phyloP scores from a whole-genome alignment of 2,329 filamentous ascomycete genomes.

The Ophiostoma australiae region DNA sequence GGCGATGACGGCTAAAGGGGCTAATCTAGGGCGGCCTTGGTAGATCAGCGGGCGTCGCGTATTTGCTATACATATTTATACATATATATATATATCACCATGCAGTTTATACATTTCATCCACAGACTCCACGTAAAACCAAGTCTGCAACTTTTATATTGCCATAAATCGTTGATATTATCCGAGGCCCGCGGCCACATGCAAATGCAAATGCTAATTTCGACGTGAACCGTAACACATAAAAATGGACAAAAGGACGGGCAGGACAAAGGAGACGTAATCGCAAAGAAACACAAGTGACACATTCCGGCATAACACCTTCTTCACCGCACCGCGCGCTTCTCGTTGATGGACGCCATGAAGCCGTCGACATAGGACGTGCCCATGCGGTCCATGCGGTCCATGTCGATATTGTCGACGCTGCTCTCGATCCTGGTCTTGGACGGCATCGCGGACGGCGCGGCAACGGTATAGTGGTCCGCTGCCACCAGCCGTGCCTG shows the following conservation, averaged over 20 bases:
- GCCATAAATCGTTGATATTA: constrained; percentile 6
- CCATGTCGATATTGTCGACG: constrained; percentile 20
- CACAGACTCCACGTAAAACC: no score
- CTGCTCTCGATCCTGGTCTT: not conserved
- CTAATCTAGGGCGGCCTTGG: no score
- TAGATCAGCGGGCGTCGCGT: no score
- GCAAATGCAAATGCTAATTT: constrained; percentile 16
- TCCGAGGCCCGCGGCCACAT: constrained; percentile 22
- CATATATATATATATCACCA: no score
- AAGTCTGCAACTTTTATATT: not conserved
- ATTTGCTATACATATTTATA: no score
- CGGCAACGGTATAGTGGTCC: not conserved
- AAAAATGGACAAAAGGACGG: not conserved
- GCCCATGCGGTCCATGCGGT: not conserved
- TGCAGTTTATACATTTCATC: no score
- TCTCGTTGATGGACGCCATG: not conserved
- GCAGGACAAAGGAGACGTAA: not conserved
- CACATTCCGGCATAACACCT: not conserved
- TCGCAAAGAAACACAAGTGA: not conserved
- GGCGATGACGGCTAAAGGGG: no score
- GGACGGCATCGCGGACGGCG: not conserved
- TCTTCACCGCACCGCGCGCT: not conserved
- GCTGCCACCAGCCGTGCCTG: constrained; percentile 6
- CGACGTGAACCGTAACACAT: not conserved
- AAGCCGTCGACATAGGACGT: not conserved